These are phyloP conservation scores for Penicillium sp. DNA, from an alignment of 2,329 filamentous ascomycete species.

Conservation along the genomic window DNA sequence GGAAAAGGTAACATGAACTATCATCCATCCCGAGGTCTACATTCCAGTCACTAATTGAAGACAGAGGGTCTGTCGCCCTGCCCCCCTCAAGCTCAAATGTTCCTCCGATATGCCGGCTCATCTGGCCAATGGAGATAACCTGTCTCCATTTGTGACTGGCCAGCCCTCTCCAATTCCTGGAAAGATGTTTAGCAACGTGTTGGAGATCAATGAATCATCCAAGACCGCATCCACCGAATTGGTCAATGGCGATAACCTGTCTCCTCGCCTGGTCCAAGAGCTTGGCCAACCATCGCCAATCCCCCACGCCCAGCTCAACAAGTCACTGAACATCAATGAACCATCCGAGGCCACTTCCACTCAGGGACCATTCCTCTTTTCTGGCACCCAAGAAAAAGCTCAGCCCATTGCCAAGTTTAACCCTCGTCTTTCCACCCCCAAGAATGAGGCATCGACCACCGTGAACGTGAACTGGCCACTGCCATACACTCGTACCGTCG, in stretches of 20 bases:
- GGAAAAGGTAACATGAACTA: not conserved
- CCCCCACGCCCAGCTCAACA: not conserved
- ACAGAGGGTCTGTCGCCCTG: not conserved
- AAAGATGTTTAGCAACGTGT: not conserved
- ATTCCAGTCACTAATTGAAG: not conserved
- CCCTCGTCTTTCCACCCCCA: not conserved
- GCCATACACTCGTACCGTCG: not conserved
- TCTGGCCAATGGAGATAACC: not conserved
- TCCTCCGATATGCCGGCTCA: not conserved
- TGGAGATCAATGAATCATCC: not conserved
- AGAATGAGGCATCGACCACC: not conserved
- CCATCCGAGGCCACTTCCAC: not conserved
- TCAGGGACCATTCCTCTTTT: not conserved
- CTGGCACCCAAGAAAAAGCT: not conserved
- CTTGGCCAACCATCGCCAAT: not conserved
- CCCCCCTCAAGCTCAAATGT: not conserved
- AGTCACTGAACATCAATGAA: not conserved
- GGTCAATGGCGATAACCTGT: not conserved
- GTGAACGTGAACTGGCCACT: not conserved
- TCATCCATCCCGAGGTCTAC: too few relatives aligned
- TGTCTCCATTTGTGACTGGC: not conserved
- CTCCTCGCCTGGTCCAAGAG: not conserved
- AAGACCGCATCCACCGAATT: not conserved
- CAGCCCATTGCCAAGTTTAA: not conserved
- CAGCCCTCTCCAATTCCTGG: not conserved